Evolutionary conservation across 495 filamentous ascomycete species (phyloP).

Genomic region (Penicillium verhagenii): DNA sequence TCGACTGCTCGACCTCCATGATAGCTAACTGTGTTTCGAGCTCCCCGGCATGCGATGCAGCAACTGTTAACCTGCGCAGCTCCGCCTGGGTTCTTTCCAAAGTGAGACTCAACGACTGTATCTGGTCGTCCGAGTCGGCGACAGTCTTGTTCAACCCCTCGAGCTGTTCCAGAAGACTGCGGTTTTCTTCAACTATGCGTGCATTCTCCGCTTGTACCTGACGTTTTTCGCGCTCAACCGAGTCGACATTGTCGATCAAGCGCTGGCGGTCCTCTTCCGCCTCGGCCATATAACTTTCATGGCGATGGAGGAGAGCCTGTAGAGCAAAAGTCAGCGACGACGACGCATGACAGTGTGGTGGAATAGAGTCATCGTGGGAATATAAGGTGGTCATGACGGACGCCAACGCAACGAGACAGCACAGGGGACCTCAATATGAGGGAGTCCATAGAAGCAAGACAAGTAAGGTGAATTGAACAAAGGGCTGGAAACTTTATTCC

Average conservation of each 20-base stretch:
- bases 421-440: constrained; percentile 23
- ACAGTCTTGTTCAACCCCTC: constrained; percentile 76
- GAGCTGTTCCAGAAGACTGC: constrained; percentile 71
- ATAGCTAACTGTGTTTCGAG: constrained; percentile 74
- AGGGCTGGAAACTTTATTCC: background rate
- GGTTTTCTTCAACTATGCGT: constrained; percentile 75
- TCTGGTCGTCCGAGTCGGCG: constrained; percentile 70
- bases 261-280: constrained; percentile 76
- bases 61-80: constrained; percentile 65
- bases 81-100: constrained; percentile 75
- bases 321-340: constrained; percentile 68
- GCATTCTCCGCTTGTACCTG: constrained; percentile 72
- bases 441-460: constrained; percentile 13
- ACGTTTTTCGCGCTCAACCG: constrained; percentile 73
- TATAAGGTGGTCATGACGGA: constrained; percentile 37
- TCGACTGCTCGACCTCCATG: constrained; percentile 77
- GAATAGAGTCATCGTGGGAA: constrained; percentile 19
- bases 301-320: constrained; percentile 85
- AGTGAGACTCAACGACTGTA: constrained; percentile 66
- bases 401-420: constrained; percentile 33
- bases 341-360: constrained; percentile 21
- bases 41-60: constrained; percentile 69
- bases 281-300: constrained; percentile 90
- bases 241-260: constrained; percentile 67
- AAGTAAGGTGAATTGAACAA: background rate